Evolutionary conservation across 352 stramenopile species (phyloP), one percentile per base, ranked within the genome.

Genomic region (Phytopythium ostracodes): DNA sequence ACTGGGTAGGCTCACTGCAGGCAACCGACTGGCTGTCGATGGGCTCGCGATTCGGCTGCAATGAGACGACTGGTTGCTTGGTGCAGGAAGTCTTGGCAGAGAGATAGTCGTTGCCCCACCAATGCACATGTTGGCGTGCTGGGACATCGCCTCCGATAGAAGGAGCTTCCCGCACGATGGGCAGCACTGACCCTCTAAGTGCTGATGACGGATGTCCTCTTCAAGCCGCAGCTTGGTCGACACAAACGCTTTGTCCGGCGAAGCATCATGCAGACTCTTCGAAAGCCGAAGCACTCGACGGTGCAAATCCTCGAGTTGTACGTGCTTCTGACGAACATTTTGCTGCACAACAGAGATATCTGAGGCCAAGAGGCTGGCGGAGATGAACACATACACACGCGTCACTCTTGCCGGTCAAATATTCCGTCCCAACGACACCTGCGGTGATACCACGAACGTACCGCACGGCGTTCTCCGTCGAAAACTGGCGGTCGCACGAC

Each of bases 401-500:
- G 24, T 54, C 51, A 43, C 42, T 43, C 52, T 33, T 15, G 8
- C 3, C 3, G 50, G 53, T 29, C 29, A 22, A 59, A 15, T 20
- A 12, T 11, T 22, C 7, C 4, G 7, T 20, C 10, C n/a, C 15
- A 14, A 22, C 9, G 6, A n/a, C 47, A 11, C 25, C 38, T 22
- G 31, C 9, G 31, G 9, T 36, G 9, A n/a, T n/a, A 9, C 31
- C 33, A 38, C 24, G 33, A 59, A 35, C 42, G 33, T 73, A 84
- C 70, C 77, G 69, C 27, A 88, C 72, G 24, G 71, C 77, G 6
- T 71, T 76, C 59, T 92, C 78, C 8, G 79, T 52, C 8, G 67
- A 68, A 46, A 89, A 85, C 55, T 92, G 81, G 44, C 81, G 73
- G 27, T 86, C 79, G 5, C 74, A 88, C 25, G 66, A 84, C 8